A percentile compares a stretch with the other conserved stretches of the same genome.
Conservation (phyloP, 192 early-diverging fungal genomes). For the Ambispora gerdemannii region DNA sequence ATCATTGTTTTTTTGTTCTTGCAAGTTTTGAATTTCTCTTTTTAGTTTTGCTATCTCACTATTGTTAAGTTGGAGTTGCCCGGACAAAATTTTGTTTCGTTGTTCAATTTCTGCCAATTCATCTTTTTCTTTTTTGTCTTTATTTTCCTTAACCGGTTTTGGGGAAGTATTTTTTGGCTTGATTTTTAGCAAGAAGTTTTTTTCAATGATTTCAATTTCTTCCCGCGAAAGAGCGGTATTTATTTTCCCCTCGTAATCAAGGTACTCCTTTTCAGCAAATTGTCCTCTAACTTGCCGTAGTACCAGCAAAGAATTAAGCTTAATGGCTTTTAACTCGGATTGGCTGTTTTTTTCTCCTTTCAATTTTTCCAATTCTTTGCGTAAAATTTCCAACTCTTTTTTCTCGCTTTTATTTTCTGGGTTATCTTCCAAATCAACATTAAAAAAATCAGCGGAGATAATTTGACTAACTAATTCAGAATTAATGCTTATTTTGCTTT, state of each 20-base stretch:
- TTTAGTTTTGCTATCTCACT: too few species aligned
- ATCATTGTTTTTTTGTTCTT: too few species aligned
- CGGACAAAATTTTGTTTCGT: not conserved
- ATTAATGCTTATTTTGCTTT: conserved; percentile 20
- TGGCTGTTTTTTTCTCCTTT: not conserved
- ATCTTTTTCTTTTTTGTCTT: too few species aligned
- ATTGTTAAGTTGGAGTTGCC: too few species aligned
- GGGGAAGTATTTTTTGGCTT: not conserved
- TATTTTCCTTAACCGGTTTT: not conserved
- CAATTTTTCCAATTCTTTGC: not conserved
- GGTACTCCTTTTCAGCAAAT: not conserved
- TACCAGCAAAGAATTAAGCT: not conserved
- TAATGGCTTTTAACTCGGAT: conserved; percentile 1
- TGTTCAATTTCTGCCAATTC: conserved; percentile 4
- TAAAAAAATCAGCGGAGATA: not conserved
- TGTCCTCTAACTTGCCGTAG: not conserved
- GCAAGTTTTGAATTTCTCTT: too few species aligned
- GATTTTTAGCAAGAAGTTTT: not conserved
- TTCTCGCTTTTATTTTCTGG: not conserved
- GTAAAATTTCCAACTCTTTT: not conserved
- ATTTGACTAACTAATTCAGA: not conserved
- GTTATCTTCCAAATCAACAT: not conserved
- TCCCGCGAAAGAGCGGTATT: not conserved
- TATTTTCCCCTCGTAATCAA: not conserved
- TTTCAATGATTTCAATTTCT: not conserved